A percentile compares a stretch with the other conserved stretches of the same genome.
phyloP scores from a whole-genome alignment of 108 stramenopile genomes.

The Skeletonema menzelii region DNA sequence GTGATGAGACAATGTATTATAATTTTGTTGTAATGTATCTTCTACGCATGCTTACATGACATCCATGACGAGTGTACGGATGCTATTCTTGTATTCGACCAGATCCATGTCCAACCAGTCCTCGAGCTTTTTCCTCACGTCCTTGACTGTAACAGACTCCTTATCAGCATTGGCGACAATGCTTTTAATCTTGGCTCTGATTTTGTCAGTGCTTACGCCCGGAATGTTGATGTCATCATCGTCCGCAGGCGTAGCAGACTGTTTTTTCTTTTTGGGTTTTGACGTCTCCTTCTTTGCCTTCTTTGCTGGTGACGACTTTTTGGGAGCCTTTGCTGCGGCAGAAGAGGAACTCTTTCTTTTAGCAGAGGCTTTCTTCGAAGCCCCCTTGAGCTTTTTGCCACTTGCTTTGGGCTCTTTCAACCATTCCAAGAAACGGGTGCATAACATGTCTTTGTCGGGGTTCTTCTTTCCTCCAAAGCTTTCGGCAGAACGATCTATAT shows the following conservation, averaged over 20 bases:
- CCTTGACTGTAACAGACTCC: slow-evolving; percentile 33
- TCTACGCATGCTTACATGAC: slow-evolving; percentile 24
- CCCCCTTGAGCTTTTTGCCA: slow-evolving; percentile 24
- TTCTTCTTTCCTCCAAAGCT: slow-evolving; percentile 19
- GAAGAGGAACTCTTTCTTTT: slow-evolving; percentile 12
- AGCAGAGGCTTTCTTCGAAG: slow-evolving; percentile 10
- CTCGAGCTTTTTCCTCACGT: slow-evolving; percentile 33
- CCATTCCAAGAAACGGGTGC: slow-evolving; percentile 41
- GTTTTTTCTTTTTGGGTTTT: slow-evolving; percentile 22
- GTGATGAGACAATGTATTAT: not conserved
- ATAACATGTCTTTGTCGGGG: slow-evolving; percentile 31
- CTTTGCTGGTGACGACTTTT: slow-evolving; percentile 27
- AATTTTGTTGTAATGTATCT: not conserved
- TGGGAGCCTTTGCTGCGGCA: slow-evolving; percentile 9
- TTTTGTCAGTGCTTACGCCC: slow-evolving; percentile 25
- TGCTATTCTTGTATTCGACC: slow-evolving; percentile 30
- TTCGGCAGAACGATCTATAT: slow-evolving; percentile 27
- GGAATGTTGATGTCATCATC: slow-evolving; percentile 37
- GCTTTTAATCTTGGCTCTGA: slow-evolving; percentile 30
- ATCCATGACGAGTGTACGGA: slow-evolving; percentile 46
- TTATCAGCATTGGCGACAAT: slow-evolving; percentile 32
- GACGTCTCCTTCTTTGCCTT: slow-evolving; percentile 30
- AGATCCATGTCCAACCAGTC: slow-evolving; percentile 48
- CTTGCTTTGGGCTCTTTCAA: slow-evolving; percentile 43
- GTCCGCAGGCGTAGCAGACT: not conserved